A percentile compares a stretch with the other conserved stretches of the same genome.
phyloP scores from a whole-genome alignment of 306 rosid species.

The Oxytropis ochrocephala region DNA sequence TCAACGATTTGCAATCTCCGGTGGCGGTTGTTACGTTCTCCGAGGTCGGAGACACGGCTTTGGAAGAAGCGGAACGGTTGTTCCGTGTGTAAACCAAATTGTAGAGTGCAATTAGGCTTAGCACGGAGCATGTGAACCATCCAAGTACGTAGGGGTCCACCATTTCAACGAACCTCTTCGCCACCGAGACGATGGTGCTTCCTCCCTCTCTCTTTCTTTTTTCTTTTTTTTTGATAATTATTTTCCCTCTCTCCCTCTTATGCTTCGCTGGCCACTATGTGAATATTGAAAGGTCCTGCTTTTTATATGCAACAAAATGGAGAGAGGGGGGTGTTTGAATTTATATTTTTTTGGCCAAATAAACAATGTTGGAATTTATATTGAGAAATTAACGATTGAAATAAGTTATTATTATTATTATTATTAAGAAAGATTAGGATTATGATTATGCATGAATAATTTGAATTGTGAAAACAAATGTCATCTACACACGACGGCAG shows the following conservation, averaged over 20 bases:
- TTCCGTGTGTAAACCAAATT: conserved; percentile 18
- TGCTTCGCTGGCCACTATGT: conserved; percentile 15
- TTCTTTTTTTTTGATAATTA: neutral
- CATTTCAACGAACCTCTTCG: conserved; percentile 32
- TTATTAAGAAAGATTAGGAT: too few species aligned
- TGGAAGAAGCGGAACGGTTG: conserved; percentile 11
- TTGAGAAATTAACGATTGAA: too few species aligned
- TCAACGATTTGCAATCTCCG: conserved; percentile 57
- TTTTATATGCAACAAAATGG: too few species aligned
- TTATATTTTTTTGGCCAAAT: too few species aligned
- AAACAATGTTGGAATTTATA: too few species aligned
- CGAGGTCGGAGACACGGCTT: conserved; percentile 19
- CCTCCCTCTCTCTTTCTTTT: neutral
- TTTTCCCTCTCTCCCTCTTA: conserved; percentile 2
- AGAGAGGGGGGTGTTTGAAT: too few species aligned
- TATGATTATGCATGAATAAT: too few species aligned
- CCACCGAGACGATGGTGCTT: conserved; percentile 9
- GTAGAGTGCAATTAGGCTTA: conserved; percentile 39
- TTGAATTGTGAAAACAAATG: too few species aligned
- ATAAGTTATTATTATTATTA: too few species aligned
- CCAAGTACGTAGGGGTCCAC: conserved; percentile 42
- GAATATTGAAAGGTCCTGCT: neutral
- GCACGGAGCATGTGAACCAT: conserved; percentile 37
- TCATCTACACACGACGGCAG: too few species aligned
- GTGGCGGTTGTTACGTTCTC: conserved; percentile 31